Conservation (phyloP, 192 early-diverging fungal genomes). For the Coemansia sp. region DNA sequence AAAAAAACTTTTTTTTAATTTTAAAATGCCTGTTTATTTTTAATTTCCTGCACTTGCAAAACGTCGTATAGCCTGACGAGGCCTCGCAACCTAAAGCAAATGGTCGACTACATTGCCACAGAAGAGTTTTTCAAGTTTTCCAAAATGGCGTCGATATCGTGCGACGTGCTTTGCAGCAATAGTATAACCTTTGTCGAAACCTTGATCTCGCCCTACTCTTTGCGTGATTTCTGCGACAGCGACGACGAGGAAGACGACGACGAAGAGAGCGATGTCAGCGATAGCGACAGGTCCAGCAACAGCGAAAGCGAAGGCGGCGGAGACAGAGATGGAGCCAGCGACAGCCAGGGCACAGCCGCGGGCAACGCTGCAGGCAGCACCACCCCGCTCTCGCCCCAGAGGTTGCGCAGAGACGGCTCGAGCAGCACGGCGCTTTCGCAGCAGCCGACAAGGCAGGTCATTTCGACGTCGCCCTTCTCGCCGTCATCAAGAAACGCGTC, state of each 20-base stretch:
- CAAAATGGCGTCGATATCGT: conserved; percentile 42
- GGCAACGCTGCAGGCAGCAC: conserved; percentile 11
- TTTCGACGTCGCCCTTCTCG: conserved; percentile 7
- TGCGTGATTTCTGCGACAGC: conserved; percentile 45
- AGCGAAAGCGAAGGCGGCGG: background rate
- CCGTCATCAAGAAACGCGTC: conserved; percentile 3
- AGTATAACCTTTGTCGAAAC: conserved; percentile 41
- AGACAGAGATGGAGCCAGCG: background rate
- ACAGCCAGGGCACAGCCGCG: background rate
- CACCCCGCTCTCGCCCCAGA: conserved; percentile 7
- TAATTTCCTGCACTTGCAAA: too few species aligned
- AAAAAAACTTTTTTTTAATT: background rate
- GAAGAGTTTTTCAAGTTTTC: conserved; percentile 76
- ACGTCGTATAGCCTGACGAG: conserved; percentile 63
- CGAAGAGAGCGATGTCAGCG: conserved; percentile 3
- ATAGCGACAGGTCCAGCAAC: conserved; percentile 5
- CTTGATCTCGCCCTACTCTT: conserved; percentile 26
- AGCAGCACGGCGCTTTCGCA: background rate
- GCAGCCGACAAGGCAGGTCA: conserved; percentile 2
- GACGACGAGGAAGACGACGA: conserved; percentile 33
- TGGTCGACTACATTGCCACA: conserved; percentile 79
- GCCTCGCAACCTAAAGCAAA: conserved; percentile 68
- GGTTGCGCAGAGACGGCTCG: conserved; percentile 10
- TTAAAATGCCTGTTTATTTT: background rate
- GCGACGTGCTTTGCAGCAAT: conserved; percentile 53